A percentile compares a stretch with the other conserved stretches of the same genome.
These are phyloP conservation scores for Rhizophagus sp. DNA, from an alignment of 192 early-diverging fungal species.

Conservation along the genomic window DNA sequence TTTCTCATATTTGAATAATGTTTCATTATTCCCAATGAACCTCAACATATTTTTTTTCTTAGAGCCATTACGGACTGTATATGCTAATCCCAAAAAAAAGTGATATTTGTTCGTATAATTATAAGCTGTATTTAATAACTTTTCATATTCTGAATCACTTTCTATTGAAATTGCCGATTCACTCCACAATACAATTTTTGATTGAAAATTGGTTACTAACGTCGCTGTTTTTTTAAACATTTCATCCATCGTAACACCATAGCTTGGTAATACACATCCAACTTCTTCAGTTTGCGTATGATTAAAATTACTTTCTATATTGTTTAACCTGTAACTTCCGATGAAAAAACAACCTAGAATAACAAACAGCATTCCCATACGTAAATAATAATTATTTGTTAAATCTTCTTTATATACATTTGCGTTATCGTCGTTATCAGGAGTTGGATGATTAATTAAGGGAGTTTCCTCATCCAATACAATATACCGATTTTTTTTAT, in stretches of 20 bases:
- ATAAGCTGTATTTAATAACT: slow-evolving; percentile 20
- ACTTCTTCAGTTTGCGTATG: not conserved
- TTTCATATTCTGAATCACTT: not conserved
- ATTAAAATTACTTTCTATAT: not conserved
- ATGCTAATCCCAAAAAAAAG: slow-evolving; percentile 37
- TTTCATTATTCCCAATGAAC: slow-evolving; percentile 36
- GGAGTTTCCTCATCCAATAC: not conserved
- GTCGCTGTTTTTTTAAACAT: not conserved
- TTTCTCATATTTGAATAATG: slow-evolving; percentile 46
- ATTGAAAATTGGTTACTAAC: slow-evolving; percentile 12
- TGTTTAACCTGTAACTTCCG: not conserved
- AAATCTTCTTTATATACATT: not conserved
- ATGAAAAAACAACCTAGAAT: not conserved
- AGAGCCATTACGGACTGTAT: not conserved
- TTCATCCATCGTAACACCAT: not conserved
- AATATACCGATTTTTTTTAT: not conserved
- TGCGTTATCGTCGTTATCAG: not conserved
- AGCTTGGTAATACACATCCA: not conserved
- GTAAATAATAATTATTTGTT: not conserved
- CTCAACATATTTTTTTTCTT: slow-evolving; percentile 43
- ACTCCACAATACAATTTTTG: slow-evolving; percentile 43
- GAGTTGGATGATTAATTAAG: not conserved
- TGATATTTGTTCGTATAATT: slow-evolving; percentile 31
- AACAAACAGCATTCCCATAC: not conserved
- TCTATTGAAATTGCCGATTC: slow-evolving; percentile 24